These are phyloP conservation scores for Fonsecaea erecta DNA, from an alignment of 2,329 filamentous ascomycete species.

Conservation along the genomic window DNA sequence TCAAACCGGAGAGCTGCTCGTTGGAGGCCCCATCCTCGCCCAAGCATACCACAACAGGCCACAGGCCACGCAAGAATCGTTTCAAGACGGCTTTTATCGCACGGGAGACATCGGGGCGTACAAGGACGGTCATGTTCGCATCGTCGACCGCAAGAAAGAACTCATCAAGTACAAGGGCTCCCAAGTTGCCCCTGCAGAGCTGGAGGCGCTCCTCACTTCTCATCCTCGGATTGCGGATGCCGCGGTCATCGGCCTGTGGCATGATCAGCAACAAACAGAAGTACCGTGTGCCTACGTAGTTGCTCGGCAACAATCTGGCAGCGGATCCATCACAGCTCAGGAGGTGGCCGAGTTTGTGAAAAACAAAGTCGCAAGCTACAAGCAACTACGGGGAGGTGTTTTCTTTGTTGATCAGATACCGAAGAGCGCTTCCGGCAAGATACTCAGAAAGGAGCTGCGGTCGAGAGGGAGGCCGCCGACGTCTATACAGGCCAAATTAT, in stretches of 20 bases:
- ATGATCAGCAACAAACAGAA: background rate
- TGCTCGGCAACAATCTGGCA: background rate
- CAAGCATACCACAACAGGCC: background rate
- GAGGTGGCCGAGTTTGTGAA: background rate
- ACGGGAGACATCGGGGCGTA: background rate
- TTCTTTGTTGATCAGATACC: background rate
- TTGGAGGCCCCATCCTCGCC: background rate
- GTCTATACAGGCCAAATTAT: background rate
- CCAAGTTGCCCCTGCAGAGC: constrained; percentile 65
- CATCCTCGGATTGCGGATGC: constrained; percentile 64
- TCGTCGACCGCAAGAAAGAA: constrained; percentile 43
- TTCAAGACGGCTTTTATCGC: background rate
- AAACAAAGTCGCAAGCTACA: background rate
- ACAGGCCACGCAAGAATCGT: background rate
- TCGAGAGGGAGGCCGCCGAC: background rate
- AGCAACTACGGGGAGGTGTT: background rate
- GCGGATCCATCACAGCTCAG: background rate
- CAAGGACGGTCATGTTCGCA: background rate
- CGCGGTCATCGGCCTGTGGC: constrained; percentile 53
- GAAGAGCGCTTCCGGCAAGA: background rate
- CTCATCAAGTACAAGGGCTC: constrained; percentile 66
- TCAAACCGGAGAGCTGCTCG: background rate
- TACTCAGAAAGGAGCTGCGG: background rate
- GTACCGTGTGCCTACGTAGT: background rate
- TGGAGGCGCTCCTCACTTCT: constrained; percentile 61